Base-by-base conservation (phyloP, 768 basidiomycete species). In the Cystobasidium onofrii region DNA sequence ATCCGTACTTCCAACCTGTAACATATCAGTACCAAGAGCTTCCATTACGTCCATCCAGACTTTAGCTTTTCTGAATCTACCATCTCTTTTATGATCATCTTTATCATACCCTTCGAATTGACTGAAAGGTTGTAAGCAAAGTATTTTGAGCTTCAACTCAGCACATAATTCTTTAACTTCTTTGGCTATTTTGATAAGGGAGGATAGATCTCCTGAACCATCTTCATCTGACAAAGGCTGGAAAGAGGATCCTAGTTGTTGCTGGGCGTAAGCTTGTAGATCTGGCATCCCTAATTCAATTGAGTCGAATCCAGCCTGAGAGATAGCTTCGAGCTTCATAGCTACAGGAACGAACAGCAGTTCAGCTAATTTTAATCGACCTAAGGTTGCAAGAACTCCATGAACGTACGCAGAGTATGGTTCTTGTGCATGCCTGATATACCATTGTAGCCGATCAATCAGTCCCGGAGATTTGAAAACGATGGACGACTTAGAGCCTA, bases 61-160 rank as follows among this genome's bases (percentile, higher is more conserved):
- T 52, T 76, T 73, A 1, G 78, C 77, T 61, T 76, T 78, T 44
- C 44, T 46, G 25, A 73, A 72, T 36, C 34, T 74, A n/a, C 76
- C 77, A 23, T 72, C n/a, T 15, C 65, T 13, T 52, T 78, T 64
- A 27, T 73, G 25, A 3, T 62, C 54, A 1, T 77, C 78, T 4
- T 39, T 39, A 50, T 50, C 46, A 77, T 78, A 80, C 9, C 79
- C 80, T 23, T 79, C 79, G 61, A 76, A 80, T 27, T 77, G 64
- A 20, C 69, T 76, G 10, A 80, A 75, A 12, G 80, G 80, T 73
- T 79, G 79, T 0, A 80, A 41, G 20, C 76, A 76, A n/a, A 77
- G 61, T 0, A 79, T 44, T 15, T 70, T 39, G 1, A 80, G 63
- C 1, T 57, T 64, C 13, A 44, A 34, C 20, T 70, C 33, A 12